Evolutionary conservation across 768 basidiomycete genomes (phyloP).

Genomic region (Tulasnella sp.): DNA sequence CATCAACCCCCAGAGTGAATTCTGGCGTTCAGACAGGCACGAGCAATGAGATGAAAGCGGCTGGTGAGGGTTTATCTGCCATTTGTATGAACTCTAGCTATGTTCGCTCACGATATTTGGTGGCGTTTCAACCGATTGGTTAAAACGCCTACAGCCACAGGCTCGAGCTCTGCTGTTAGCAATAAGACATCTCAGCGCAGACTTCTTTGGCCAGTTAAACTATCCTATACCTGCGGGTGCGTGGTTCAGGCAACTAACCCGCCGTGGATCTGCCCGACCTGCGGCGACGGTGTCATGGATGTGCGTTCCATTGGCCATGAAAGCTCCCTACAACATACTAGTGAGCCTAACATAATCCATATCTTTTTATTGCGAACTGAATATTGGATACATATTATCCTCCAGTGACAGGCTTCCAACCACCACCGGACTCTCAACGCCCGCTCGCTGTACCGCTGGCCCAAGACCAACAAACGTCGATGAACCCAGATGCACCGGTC

Average conservation of each 20-base stretch:
- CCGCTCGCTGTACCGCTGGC: too few species aligned
- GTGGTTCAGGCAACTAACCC: background rate
- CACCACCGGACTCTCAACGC: background rate
- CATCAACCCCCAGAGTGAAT: background rate
- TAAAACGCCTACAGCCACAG: background rate
- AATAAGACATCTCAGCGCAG: background rate
- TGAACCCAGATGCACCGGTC: too few species aligned
- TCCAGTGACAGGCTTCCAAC: background rate
- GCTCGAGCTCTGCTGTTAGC: background rate
- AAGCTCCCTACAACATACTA: too few species aligned
- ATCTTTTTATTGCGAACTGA: background rate
- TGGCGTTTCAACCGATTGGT: background rate
- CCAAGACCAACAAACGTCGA: background rate
- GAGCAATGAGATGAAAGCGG: background rate
- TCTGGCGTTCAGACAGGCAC: background rate
- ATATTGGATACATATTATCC: background rate
- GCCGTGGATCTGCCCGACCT: background rate
- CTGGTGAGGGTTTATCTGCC: background rate
- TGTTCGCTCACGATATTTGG: background rate
- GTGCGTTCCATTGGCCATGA: background rate
- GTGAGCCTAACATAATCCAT: too few species aligned
- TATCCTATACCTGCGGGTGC: background rate
- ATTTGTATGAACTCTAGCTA: background rate
- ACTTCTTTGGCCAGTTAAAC: background rate
- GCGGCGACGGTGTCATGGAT: background rate